Conservation (phyloP, 306 rosid species). For the Medicago arabica region DNA sequence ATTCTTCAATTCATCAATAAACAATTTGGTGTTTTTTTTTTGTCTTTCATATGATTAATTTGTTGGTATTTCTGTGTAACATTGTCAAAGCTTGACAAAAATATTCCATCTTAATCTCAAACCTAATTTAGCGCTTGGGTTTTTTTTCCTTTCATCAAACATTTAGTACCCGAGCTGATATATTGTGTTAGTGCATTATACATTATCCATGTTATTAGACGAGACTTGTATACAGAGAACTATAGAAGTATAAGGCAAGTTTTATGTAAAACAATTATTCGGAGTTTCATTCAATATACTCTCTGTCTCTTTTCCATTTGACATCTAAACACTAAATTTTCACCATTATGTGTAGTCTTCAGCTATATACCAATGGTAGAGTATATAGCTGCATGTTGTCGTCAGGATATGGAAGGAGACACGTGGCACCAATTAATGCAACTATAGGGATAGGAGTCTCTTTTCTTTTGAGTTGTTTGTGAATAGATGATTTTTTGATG, state of each 20-base stretch:
- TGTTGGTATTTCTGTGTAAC: neutral
- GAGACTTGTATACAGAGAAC: no score
- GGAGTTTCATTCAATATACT: constrained; percentile 4
- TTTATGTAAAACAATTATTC: neutral
- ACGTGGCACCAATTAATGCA: constrained; percentile 4
- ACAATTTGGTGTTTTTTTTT: neutral
- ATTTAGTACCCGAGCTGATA: neutral
- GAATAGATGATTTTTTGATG: neutral
- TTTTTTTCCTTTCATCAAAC: neutral
- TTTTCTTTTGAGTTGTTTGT: neutral
- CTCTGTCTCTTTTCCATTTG: constrained; percentile 7
- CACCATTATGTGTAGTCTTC: constrained; percentile 1
- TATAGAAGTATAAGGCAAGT: constrained; percentile 19
- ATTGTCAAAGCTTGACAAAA: constrained; percentile 8
- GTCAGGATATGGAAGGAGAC: neutral
- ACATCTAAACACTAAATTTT: constrained; percentile 9
- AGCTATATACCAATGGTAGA: neutral
- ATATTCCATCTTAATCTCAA: constrained; percentile 33
- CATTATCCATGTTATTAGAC: constrained; percentile 1
- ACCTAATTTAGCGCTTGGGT: constrained; percentile 1
- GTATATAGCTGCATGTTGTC: neutral
- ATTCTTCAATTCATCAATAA: constrained; percentile 22
- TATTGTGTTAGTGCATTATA: neutral
- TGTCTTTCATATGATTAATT: neutral
- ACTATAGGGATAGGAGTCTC: neutral